Percentiles rank a stretch among this genome's conserved stretches.
phyloP scores from a whole-genome alignment of 2,329 filamentous ascomycete genomes.

The Paecilomyces sp. region DNA sequence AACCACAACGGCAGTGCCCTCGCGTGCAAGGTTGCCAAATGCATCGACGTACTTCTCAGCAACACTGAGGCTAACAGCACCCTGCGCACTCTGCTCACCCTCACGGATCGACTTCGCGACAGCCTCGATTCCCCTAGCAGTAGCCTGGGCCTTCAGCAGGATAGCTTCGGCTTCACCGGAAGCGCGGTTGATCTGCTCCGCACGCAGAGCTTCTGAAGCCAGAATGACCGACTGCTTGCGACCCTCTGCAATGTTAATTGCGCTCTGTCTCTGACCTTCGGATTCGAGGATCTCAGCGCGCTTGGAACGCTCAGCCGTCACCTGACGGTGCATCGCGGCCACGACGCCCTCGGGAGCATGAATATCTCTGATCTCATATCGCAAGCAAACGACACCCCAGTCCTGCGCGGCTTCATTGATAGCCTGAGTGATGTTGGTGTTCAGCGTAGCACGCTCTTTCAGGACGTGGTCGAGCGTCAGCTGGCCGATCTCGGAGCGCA shows the following conservation, averaged over 20 bases:
- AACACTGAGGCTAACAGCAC: constrained; percentile 77
- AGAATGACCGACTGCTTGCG: constrained; percentile 95
- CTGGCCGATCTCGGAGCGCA: constrained; percentile 97
- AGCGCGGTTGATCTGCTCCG: constrained; percentile 90
- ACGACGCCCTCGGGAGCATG: constrained; percentile 91
- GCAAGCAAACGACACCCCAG: constrained; percentile 92
- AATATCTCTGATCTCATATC: constrained; percentile 97
- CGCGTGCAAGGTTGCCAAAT: constrained; percentile 84
- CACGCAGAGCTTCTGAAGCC: constrained; percentile 81
- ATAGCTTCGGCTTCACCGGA: constrained; percentile 93
- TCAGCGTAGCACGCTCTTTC: constrained; percentile 91
- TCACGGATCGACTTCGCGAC: constrained; percentile 69
- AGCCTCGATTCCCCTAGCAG: constrained; percentile 78
- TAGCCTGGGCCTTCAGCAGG: constrained; percentile 73
- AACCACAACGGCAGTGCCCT: constrained; percentile 91
- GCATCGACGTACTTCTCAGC: constrained; percentile 98
- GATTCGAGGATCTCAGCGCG: constrained; percentile 95
- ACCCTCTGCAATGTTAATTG: constrained; percentile 98
- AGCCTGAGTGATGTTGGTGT: constrained; percentile 96
- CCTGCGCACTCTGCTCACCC: constrained; percentile 68
- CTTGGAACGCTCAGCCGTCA: constrained; percentile 95
- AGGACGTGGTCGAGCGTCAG: constrained; percentile 93
- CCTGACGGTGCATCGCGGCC: constrained; percentile 95
- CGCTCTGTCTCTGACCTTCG: constrained; percentile 91
- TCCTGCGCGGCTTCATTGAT: constrained; percentile 97